Evolutionary conservation across 2,329 filamentous ascomycete genomes (phyloP).

Genomic region (Neofusicoccum laricinum): DNA sequence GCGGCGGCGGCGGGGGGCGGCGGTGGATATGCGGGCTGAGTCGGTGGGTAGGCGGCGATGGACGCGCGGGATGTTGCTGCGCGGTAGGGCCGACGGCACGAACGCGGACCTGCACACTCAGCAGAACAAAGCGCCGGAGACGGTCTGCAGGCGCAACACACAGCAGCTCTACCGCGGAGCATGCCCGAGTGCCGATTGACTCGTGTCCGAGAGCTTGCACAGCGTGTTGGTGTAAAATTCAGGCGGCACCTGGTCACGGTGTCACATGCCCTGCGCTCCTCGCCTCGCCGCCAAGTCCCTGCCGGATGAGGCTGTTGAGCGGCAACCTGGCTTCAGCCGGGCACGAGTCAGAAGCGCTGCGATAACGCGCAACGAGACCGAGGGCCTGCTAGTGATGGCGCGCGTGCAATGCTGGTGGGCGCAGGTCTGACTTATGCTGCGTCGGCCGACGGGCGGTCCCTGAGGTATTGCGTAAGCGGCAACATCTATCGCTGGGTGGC

Average conservation of each 20-base stretch:
- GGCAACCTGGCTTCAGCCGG: neutral
- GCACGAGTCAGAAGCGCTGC: neutral
- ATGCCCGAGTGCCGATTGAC: neutral
- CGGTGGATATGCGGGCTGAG: constrained; percentile 6
- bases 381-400: neutral
- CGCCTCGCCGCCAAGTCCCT: neutral
- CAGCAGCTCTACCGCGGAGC: neutral
- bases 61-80: neutral
- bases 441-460: neutral
- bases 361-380: neutral
- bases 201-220: neutral
- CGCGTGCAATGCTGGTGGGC: neutral
- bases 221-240: neutral
- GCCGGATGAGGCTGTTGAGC: neutral
- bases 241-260: neutral
- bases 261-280: neutral
- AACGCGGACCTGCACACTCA: neutral
- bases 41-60: constrained; percentile 6
- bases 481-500: neutral
- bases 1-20: neutral
- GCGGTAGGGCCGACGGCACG: neutral
- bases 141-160: neutral
- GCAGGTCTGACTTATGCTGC: neutral
- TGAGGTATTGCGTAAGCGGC: neutral
- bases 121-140: neutral